Evolutionary conservation across 441 rosid species (phyloP).

Genomic region (Gossypium trilobum): DNA sequence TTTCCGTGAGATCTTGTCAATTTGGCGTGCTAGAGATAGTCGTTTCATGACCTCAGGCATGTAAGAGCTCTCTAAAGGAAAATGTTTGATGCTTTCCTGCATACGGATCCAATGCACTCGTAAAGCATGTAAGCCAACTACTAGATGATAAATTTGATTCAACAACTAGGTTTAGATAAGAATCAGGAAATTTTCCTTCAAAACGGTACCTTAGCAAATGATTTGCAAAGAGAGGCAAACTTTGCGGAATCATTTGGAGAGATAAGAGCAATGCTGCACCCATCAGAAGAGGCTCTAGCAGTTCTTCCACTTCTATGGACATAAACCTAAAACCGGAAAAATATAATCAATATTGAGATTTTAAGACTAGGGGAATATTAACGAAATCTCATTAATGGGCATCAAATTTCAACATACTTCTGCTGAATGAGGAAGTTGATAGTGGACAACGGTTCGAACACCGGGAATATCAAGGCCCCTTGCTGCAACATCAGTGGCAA

Average conservation of each 20-base stretch:
- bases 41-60: constrained; percentile 80
- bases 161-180: not conserved
- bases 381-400: constrained; percentile 11
- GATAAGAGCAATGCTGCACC: constrained; percentile 86
- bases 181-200: not conserved
- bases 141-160: not conserved
- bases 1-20: constrained; percentile 63
- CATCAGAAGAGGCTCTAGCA: constrained; percentile 89
- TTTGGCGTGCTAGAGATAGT: constrained; percentile 84
- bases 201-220: constrained; percentile 67
- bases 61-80: constrained; percentile 83
- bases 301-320: constrained; percentile 99
- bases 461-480: constrained; percentile 95
- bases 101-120: constrained; percentile 17
- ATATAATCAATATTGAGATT: constrained; percentile 2
- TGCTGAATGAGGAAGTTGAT: constrained; percentile 96
- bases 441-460: constrained; percentile 87
- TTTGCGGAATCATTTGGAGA: constrained; percentile 70
- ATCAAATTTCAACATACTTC: constrained; percentile 45
- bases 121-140: constrained; percentile 13
- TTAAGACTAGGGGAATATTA: not conserved
- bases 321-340: constrained; percentile 53
- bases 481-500: constrained; percentile 96
- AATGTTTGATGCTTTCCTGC: constrained; percentile 73
- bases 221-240: constrained; percentile 77